phyloP scores from a whole-genome alignment of 2,329 filamentous ascomycete species.

The Gaeumannomyces tritici region DNA sequence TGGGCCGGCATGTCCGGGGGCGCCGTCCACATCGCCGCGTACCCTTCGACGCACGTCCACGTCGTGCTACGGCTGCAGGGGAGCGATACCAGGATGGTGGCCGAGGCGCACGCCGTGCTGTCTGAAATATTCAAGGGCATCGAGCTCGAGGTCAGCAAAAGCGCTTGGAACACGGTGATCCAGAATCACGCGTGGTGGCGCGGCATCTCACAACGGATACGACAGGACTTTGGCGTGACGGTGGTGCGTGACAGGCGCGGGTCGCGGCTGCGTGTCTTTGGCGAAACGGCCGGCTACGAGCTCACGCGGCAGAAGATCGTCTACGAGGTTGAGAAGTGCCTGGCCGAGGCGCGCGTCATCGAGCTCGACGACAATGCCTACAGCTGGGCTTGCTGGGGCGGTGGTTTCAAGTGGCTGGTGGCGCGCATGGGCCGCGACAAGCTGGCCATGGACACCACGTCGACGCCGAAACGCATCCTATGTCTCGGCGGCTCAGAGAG shows the following conservation, averaged over 20 bases:
- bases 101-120: conserved; percentile 19
- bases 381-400: conserved; percentile 18
- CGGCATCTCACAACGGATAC: conserved; percentile 10
- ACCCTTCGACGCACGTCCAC: conserved; percentile 16
- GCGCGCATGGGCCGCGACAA: conserved; percentile 16
- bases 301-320: background rate
- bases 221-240: conserved; percentile 14
- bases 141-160: conserved; percentile 13
- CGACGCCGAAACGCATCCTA: conserved; percentile 21
- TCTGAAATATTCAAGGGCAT: conserved; percentile 23
- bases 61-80: conserved; percentile 28
- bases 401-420: conserved; percentile 19
- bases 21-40: conserved; percentile 17
- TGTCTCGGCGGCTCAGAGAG: conserved; percentile 13
- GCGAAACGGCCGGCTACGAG: conserved; percentile 4
- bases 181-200: background rate
- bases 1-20: conserved; percentile 18
- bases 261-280: conserved; percentile 19
- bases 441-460: conserved; percentile 21
- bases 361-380: conserved; percentile 16
- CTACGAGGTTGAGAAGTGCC: background rate
- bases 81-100: conserved; percentile 17
- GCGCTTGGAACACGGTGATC: conserved; percentile 21
- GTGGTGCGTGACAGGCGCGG: conserved; percentile 19
- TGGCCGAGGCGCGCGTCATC: conserved; percentile 10